Conservation (phyloP, 75 land plant species). For the Picea glauca region DNA sequence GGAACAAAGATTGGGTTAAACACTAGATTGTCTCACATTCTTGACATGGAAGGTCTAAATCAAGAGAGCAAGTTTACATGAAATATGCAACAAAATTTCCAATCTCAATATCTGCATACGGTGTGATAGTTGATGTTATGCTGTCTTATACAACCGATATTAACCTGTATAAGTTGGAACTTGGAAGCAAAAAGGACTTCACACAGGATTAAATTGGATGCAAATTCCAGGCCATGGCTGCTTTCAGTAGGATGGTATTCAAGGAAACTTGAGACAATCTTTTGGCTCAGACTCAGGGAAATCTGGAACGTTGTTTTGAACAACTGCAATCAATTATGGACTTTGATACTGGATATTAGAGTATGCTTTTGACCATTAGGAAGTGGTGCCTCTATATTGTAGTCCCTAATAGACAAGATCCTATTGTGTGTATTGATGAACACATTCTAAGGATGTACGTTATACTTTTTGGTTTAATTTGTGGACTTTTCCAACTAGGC, state of each 20-base stretch:
- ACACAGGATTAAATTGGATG: neutral
- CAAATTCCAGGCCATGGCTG: neutral
- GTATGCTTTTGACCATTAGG: neutral
- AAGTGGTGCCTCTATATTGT: neutral
- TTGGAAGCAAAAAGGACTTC: neutral
- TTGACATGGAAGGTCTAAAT: too few species aligned
- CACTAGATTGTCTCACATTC: too few species aligned
- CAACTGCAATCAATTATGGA: neutral
- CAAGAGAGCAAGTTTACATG: too few species aligned
- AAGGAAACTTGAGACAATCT: neutral
- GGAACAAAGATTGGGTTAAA: too few species aligned
- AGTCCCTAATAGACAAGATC: neutral
- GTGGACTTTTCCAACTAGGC: neutral
- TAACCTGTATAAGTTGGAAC: neutral
- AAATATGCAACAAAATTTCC: too few species aligned
- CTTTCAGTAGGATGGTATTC: neutral
- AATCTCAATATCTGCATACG: too few species aligned
- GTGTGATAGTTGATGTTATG: neutral
- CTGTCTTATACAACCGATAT: neutral
- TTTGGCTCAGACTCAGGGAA: neutral
- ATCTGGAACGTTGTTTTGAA: neutral
- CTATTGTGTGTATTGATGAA: neutral
- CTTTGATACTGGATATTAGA: neutral
- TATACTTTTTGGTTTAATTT: neutral
- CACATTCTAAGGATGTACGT: neutral